Percentiles rank a stretch among this genome's conserved stretches.
Evolutionary conservation across 2,329 filamentous ascomycete genomes (phyloP).

Genomic region (Nannizzia gypsea): DNA sequence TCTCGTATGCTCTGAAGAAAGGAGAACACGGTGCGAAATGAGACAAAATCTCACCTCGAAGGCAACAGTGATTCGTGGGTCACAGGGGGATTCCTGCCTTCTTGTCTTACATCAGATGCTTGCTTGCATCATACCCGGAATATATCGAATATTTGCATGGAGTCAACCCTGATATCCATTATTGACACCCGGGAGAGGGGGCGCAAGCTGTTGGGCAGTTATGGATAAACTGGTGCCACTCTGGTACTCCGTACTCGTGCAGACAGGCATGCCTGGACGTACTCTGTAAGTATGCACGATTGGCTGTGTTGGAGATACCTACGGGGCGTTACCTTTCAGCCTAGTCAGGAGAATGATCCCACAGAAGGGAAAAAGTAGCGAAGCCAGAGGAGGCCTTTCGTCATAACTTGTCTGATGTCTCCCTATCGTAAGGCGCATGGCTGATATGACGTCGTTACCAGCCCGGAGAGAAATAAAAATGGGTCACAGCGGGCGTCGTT

Average conservation of each 20-base stretch:
- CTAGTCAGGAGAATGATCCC: not conserved
- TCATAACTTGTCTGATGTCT: not conserved
- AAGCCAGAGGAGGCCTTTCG: not conserved
- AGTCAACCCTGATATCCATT: too few species aligned
- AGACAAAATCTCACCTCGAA: not conserved
- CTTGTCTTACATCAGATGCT: not conserved
- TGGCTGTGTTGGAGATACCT: not conserved
- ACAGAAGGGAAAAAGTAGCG: slow-evolving; percentile 2
- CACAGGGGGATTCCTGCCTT: not conserved
- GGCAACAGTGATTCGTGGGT: not conserved
- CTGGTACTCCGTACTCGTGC: not conserved
- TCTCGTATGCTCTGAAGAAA: not conserved
- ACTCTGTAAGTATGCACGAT: not conserved
- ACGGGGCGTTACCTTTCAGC: not conserved
- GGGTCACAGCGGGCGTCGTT: not conserved
- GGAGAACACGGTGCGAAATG: not conserved
- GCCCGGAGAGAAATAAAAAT: not conserved
- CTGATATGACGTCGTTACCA: not conserved
- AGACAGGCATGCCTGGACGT: not conserved
- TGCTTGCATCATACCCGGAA: not conserved
- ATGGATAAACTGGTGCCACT: not conserved
- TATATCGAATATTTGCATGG: not conserved
- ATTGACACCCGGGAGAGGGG: not conserved
- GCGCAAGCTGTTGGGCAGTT: not conserved
- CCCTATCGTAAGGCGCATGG: not conserved